These are phyloP conservation scores for Aspergillus glaucus DNA, from an alignment of 2,329 filamentous ascomycete genomes.

Conservation along the genomic window DNA sequence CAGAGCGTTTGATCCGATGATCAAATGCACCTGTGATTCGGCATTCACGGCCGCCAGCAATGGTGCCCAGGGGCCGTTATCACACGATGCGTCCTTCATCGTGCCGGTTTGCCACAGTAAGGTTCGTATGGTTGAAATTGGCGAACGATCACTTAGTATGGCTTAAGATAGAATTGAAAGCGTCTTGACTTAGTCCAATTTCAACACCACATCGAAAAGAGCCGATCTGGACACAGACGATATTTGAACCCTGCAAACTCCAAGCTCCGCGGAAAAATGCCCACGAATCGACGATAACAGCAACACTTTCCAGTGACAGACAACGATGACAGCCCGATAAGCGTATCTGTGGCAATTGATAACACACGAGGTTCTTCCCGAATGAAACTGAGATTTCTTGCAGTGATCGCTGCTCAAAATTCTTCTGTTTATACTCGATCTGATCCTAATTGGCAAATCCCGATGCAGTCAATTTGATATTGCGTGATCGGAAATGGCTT, in stretches of 20 bases:
- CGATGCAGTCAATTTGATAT: constrained; percentile 24
- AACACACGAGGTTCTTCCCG: background rate
- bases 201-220: constrained; percentile 2
- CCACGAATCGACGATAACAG: constrained; percentile 13
- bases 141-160: background rate
- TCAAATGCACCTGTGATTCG: constrained; percentile 59
- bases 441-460: constrained; percentile 5
- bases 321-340: constrained; percentile 10
- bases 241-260: constrained; percentile 6
- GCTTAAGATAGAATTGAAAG: background rate
- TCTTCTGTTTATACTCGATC: constrained; percentile 18
- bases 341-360: constrained; percentile 10
- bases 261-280: constrained; percentile 16
- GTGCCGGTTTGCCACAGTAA: constrained; percentile 12
- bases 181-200: background rate
- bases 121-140: background rate
- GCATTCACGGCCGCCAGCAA: constrained; percentile 38
- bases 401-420: too few species aligned
- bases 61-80: constrained; percentile 17
- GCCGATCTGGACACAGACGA: constrained; percentile 7
- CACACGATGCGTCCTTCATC: constrained; percentile 27
- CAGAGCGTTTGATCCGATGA: constrained; percentile 79
- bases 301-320: constrained; percentile 4
- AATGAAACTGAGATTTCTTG: too few species aligned
- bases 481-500: constrained; percentile 22